Evolutionary conservation across 106 monocot species (phyloP).

Genomic region (Amphibolis antarctica): DNA sequence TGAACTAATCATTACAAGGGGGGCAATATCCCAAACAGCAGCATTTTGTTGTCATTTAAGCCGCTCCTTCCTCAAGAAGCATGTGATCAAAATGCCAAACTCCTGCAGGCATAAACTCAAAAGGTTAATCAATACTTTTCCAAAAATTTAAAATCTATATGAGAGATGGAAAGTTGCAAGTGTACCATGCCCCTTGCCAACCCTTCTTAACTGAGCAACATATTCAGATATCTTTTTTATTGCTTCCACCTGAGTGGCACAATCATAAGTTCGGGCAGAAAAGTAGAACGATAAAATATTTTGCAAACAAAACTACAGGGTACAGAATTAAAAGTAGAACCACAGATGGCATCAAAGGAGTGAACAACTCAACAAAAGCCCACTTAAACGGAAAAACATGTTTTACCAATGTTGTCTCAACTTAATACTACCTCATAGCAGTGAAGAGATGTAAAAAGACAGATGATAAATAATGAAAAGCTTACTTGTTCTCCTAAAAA

Average conservation of each 20-base stretch:
- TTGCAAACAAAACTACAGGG: too few relatives aligned
- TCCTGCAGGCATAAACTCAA: conserved; percentile 24
- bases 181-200: conserved; percentile 88
- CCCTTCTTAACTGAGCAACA: conserved; percentile 83
- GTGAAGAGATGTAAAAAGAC: neutral
- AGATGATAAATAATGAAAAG: neutral
- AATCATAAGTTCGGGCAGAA: neutral
- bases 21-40: too few relatives aligned
- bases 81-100: conserved; percentile 93
- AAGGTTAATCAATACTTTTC: neutral
- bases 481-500: conserved; percentile 79
- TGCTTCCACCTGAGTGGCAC: conserved; percentile 51
- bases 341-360: too few relatives aligned
- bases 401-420: too few relatives aligned
- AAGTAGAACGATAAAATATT: too few relatives aligned
- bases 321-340: too few relatives aligned
- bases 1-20: too few relatives aligned
- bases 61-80: conserved; percentile 41
- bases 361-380: too few relatives aligned
- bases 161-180: neutral
- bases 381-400: too few relatives aligned
- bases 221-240: conserved; percentile 92
- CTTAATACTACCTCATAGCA: too few relatives aligned
- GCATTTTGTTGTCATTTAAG: too few relatives aligned
- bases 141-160: neutral